These are phyloP conservation scores for Gypsophila paniculata DNA, from an alignment of 179 eudicot genomes.

Conservation along the genomic window DNA sequence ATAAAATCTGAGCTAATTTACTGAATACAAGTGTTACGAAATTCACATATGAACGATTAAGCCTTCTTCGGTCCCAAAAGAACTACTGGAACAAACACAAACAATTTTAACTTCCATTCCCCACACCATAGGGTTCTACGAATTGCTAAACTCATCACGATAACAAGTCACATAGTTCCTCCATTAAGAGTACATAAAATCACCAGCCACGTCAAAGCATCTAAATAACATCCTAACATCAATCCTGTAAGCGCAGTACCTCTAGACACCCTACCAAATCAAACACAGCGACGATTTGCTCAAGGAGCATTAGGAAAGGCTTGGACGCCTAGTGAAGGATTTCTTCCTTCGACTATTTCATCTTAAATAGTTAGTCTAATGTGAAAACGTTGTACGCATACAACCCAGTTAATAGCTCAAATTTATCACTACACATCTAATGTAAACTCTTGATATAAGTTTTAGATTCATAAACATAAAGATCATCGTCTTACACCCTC, in stretches of 20 bases:
- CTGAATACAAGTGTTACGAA: no score
- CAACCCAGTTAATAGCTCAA: no score
- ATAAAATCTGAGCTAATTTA: not conserved
- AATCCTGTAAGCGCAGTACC: not conserved
- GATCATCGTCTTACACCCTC: no score
- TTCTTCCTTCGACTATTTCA: not conserved
- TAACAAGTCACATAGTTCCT: not conserved
- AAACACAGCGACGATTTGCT: not conserved
- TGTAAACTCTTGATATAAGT: not conserved
- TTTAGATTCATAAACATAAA: not conserved
- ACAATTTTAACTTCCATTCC: no score
- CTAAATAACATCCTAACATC: not conserved
- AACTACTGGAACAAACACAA: no score
- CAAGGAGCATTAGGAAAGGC: not conserved
- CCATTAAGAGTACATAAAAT: not conserved
- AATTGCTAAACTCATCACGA: not conserved
- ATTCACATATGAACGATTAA: no score
- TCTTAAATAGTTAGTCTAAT: not conserved
- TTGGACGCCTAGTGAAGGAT: no score
- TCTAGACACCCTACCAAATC: slow-evolving; percentile 8
- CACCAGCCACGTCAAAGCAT: not conserved
- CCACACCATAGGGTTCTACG: not conserved
- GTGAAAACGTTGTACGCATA: no score
- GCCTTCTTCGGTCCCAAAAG: no score
- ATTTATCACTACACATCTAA: no score